Percentiles rank a stretch among this genome's conserved stretches.
These are phyloP conservation scores for Tetraselmis chui DNA, from an alignment of 139 green algal species.

Conservation along the genomic window DNA sequence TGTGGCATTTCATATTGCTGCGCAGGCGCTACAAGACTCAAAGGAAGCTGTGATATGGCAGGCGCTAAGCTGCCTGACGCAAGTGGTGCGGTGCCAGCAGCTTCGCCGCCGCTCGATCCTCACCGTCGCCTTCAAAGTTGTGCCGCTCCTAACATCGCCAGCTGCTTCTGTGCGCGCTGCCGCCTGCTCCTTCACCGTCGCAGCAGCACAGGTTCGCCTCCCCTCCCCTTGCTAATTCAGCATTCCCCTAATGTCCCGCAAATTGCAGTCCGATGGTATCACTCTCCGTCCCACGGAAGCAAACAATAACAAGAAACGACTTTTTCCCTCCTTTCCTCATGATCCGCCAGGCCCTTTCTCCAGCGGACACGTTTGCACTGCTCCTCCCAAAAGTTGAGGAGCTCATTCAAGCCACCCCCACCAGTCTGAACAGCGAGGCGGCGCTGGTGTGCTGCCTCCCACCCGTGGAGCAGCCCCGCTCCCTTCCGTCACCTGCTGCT, in stretches of 20 bases:
- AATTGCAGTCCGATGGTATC: no score
- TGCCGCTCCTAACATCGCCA: background rate
- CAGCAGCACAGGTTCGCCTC: background rate
- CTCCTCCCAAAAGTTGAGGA: constrained; percentile 45
- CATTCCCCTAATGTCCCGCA: background rate
- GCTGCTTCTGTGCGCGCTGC: background rate
- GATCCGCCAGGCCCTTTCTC: constrained; percentile 32
- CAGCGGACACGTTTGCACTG: constrained; percentile 61
- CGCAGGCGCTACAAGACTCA: constrained; percentile 53
- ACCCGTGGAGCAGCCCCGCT: background rate
- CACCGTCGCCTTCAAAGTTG: background rate
- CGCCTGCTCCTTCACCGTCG: background rate
- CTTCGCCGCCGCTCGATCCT: constrained; percentile 24
- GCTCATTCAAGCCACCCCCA: background rate
- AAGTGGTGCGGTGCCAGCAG: constrained; percentile 13
- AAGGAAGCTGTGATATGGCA: constrained; percentile 52
- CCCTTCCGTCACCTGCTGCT: background rate
- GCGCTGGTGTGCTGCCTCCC: background rate
- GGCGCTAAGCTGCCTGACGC: constrained; percentile 60
- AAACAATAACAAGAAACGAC: no score
- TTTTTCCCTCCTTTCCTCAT: no score
- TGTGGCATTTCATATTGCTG: no score
- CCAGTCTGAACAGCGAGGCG: background rate
- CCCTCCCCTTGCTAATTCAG: background rate
- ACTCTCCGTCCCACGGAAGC: no score